phyloP scores from a whole-genome alignment of 192 early-diverging fungal species.

The Pilobolus umbonatus region DNA sequence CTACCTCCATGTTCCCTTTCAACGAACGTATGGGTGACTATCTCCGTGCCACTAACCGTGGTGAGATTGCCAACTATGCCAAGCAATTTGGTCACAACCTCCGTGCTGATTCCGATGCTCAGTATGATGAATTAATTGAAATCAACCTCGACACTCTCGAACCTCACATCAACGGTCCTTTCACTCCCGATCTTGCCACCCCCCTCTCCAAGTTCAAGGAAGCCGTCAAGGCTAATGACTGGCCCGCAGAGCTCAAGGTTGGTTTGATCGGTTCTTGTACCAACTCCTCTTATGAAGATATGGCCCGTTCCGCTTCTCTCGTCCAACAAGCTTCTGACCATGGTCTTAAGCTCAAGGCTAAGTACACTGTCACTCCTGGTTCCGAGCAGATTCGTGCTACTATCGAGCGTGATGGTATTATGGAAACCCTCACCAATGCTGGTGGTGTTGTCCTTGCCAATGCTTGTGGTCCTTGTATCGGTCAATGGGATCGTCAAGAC shows the following conservation, averaged over 20 bases:
- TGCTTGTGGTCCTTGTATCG: conserved; percentile 98
- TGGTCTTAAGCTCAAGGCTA: conserved; percentile 77
- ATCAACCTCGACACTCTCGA: conserved; percentile 90
- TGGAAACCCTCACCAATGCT: conserved; percentile 65
- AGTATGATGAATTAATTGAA: conserved; percentile 93
- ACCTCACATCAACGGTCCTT: conserved; percentile 96
- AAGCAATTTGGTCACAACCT: conserved; percentile 86
- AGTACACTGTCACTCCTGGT: conserved; percentile 91
- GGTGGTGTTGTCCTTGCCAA: conserved; percentile 93
- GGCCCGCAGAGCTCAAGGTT: conserved; percentile 85
- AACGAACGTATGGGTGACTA: conserved; percentile 89
- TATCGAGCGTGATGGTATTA: conserved; percentile 87
- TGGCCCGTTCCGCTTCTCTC: conserved; percentile 87
- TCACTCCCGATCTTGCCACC: conserved; percentile 93
- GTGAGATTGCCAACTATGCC: conserved; percentile 72
- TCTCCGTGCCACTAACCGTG: conserved; percentile 81
- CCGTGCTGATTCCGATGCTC: conserved; percentile 77
- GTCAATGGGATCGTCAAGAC: conserved; percentile 98
- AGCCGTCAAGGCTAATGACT: conserved; percentile 77
- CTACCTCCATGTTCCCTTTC: conserved; percentile 95
- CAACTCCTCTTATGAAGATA: conserved; percentile 98
- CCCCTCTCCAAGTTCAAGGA: conserved; percentile 92
- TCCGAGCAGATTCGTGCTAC: conserved; percentile 98
- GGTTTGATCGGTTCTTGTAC: conserved; percentile 98
- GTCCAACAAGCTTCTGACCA: conserved; percentile 76